Evolutionary conservation across 257 asterid species (phyloP).

Genomic region (Solanum clarkiae): DNA sequence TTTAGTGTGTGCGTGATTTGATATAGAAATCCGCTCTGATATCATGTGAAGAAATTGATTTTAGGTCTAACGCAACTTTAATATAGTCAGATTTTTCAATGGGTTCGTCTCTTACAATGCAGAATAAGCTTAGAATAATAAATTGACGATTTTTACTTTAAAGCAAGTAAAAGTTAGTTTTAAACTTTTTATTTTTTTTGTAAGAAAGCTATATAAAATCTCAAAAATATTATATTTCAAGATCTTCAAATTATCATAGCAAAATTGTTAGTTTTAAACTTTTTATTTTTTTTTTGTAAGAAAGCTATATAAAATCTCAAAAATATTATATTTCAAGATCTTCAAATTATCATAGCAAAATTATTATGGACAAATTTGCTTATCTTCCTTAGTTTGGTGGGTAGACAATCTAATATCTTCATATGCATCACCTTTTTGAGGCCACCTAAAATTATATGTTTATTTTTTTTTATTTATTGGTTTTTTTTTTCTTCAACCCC

Average conservation of each 20-base stretch:
- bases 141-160: not conserved
- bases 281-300: no score
- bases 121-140: not conserved
- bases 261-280: not conserved
- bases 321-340: not conserved
- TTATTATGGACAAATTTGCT: not conserved
- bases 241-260: not conserved
- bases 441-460: not conserved
- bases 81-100: fast-evolving
- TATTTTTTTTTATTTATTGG: not conserved
- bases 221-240: not conserved
- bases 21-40: not conserved
- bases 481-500: not conserved
- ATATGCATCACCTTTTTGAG: not conserved
- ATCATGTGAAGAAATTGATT: not conserved
- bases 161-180: not conserved
- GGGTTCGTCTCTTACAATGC: not conserved
- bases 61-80: not conserved
- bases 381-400: not conserved
- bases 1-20: not conserved
- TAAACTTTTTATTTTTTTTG: not conserved
- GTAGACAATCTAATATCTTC: not conserved
- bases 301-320: not conserved
- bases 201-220: not conserved
- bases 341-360: not conserved